These are phyloP conservation scores for Desmodesmus armatus DNA, from an alignment of 139 green algal genomes.

Conservation along the genomic window DNA sequence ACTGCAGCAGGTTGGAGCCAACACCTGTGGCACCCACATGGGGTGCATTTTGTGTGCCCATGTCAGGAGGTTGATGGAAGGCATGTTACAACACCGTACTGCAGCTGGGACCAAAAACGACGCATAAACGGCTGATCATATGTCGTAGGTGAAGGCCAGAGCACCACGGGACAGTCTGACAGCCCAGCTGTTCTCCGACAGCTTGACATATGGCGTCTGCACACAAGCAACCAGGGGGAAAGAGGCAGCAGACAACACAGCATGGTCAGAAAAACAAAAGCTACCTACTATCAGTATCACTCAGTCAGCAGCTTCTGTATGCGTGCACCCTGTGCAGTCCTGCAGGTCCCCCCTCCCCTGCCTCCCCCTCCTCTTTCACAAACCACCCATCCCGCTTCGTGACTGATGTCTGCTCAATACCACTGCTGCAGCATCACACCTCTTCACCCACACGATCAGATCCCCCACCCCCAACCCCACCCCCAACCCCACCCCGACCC, in stretches of 20 bases:
- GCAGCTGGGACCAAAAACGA: too few relatives aligned
- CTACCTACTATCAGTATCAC: not conserved
- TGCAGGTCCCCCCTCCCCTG: too few relatives aligned
- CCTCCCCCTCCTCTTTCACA: not conserved
- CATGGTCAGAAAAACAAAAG: not conserved
- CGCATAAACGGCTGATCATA: too few relatives aligned
- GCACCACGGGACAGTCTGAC: not conserved
- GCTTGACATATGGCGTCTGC: conserved; percentile 37
- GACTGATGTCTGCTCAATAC: not conserved
- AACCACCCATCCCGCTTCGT: not conserved
- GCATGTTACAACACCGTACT: too few relatives aligned
- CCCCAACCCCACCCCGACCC: not conserved
- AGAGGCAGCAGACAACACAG: conserved; percentile 8
- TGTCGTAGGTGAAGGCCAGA: conserved; percentile 28
- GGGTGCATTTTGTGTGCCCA: too few relatives aligned
- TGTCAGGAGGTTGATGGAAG: too few relatives aligned
- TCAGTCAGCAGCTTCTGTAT: not conserved
- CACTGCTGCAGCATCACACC: not conserved
- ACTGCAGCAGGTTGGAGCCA: too few relatives aligned
- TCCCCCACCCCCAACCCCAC: not conserved
- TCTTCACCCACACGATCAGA: not conserved
- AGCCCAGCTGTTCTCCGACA: conserved; percentile 36
- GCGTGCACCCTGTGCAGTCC: not conserved
- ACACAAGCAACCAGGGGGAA: too few relatives aligned
- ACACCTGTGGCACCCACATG: too few relatives aligned